Evolutionary conservation across 805 yeast species (phyloP), one percentile per base, ranked within the genome.

Genomic region (Ogataea methylovora): DNA sequence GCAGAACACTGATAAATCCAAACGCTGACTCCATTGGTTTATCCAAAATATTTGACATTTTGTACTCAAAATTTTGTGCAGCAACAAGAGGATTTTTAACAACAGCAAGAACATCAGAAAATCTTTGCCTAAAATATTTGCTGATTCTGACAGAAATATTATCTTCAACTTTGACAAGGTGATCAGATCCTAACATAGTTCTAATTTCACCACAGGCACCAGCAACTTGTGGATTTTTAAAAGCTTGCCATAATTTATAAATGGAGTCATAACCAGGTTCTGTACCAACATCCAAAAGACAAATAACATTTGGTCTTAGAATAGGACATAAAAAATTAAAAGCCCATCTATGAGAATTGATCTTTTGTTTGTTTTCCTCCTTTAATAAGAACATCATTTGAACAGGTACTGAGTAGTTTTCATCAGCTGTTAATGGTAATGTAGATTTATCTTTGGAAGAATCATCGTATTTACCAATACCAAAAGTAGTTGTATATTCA

Each of bases 161-260:
- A n/a, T 41, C 40, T 18, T 56, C 60, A 42, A 54, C 59, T 31
- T 56, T 53, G 9, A 53, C 50, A 34, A 49, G 45, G 32, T 54
- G 42, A 28, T 48, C 51, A 24, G 41, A 44, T 8, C 61, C 61
- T 11, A 56, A 45, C 62, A 82, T 79, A 2, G 94, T 90, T 43
- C 79, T 76, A 60, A 90, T 88, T 56, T 90, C 97, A 42, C 97
- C 97, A 72, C 97, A 90, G 0, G 97, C 94, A 32, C 97, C 97
- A 10, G 94, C 97, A 21, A 90, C 94, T 39, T 75, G 74, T 2
- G 86, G 81, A 48, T 73, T 73, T 43, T 76, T 67, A 53, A 90
- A 90, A 23, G 88, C 73, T 53, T 79, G 76, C 97, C 97, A 90
- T 36, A 90, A 63, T 49, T 87, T 84, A 57, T 82, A 88, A 41